Evolutionary conservation across 1,284 basidiomycete genomes (phyloP).

Genomic region (Apiotrichum brassicae): DNA sequence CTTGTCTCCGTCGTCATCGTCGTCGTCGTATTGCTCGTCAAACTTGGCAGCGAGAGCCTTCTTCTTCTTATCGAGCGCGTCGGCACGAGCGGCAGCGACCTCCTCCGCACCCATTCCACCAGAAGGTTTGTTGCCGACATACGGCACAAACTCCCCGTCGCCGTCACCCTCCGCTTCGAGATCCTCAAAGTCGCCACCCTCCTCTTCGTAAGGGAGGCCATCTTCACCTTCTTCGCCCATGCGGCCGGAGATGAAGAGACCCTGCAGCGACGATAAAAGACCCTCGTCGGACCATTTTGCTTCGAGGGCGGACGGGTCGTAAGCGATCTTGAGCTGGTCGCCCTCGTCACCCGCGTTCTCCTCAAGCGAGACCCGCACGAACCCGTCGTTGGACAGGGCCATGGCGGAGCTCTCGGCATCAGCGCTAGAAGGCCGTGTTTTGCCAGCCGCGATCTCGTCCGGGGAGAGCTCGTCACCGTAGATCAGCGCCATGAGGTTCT

Average conservation of each 20-base stretch:
- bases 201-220: conserved; percentile 50
- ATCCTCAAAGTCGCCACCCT: conserved; percentile 50
- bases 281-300: conserved; percentile 77
- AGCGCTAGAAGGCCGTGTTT: conserved; percentile 37
- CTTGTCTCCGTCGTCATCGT: conserved; percentile 55
- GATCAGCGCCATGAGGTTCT: conserved; percentile 80
- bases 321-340: conserved; percentile 63
- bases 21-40: conserved; percentile 90
- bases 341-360: conserved; percentile 51
- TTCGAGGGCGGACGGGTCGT: conserved; percentile 52
- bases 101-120: conserved; percentile 19
- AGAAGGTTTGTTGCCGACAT: conserved; percentile 38
- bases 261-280: conserved; percentile 75
- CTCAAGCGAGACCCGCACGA: conserved; percentile 60
- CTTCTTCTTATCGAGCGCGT: conserved; percentile 75
- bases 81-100: conserved; percentile 51
- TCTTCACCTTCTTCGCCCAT: conserved; percentile 38
- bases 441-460: conserved; percentile 59
- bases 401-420: conserved; percentile 37
- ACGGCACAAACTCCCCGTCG: conserved; percentile 48
- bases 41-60: conserved; percentile 89
- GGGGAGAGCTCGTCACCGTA: conserved; percentile 69
- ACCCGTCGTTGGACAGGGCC: conserved; percentile 53
- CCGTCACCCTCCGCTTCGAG: conserved; percentile 49
- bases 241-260: conserved; percentile 83